These are phyloP conservation scores for Rosellinia necatrix DNA, from an alignment of 2,329 filamentous ascomycete species.

Conservation along the genomic window DNA sequence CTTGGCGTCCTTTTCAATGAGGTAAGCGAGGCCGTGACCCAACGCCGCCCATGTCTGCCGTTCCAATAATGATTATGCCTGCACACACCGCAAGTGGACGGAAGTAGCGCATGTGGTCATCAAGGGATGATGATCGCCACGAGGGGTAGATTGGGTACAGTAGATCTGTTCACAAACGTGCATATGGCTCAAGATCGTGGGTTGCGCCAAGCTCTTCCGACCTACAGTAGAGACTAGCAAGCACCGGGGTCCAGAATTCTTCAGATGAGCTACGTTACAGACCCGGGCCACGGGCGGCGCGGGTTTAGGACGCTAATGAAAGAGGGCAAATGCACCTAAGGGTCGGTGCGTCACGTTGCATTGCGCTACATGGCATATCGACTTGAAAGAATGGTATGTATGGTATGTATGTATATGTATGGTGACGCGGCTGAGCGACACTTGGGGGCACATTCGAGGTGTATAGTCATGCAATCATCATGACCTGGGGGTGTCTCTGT, in stretches of 20 bases:
- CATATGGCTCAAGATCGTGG: conserved; percentile 22
- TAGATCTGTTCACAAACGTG: conserved; percentile 23
- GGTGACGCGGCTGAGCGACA: conserved; percentile 5
- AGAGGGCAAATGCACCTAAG: conserved; percentile 8
- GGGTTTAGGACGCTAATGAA: not conserved
- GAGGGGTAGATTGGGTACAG: not conserved
- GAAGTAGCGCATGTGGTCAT: conserved; percentile 5
- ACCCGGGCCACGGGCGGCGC: conserved; percentile 14
- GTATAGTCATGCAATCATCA: not conserved
- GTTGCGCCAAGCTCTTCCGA: conserved; percentile 18
- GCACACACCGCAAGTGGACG: too few relatives aligned
- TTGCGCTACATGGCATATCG: not conserved
- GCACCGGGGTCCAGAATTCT: conserved; percentile 14
- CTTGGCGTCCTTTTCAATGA: not conserved
- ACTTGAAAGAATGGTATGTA: conserved; percentile 10
- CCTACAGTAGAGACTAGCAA: conserved; percentile 10
- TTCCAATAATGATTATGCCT: too few relatives aligned
- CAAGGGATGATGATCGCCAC: not conserved
- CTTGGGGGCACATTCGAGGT: not conserved
- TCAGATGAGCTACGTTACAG: conserved; percentile 21
- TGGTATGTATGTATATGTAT: too few relatives aligned
- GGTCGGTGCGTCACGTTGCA: conserved; percentile 27
- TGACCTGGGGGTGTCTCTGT: not conserved
- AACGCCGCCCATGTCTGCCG: too few relatives aligned
- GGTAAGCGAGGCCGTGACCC: not conserved